These are phyloP conservation scores for Lentinula aciculospora DNA, from an alignment of 768 basidiomycete species.

Conservation along the genomic window DNA sequence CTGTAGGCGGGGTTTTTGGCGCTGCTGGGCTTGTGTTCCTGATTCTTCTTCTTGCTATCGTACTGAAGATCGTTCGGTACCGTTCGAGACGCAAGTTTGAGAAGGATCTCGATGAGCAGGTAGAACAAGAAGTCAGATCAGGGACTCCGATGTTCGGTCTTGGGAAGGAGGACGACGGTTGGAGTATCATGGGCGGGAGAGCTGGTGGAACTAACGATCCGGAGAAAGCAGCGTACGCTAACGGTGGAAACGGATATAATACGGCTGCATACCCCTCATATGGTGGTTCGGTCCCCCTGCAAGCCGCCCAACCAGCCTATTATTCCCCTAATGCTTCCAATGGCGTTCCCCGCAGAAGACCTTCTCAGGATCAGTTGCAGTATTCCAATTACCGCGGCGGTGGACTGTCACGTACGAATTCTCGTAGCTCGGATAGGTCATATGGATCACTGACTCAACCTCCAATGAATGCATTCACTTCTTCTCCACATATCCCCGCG, in stretches of 20 bases:
- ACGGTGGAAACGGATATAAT: background rate
- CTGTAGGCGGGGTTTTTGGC: background rate
- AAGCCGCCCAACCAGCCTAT: background rate
- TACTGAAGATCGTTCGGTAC: conserved; percentile 1
- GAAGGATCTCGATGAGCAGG: conserved; percentile 3
- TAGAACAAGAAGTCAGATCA: background rate
- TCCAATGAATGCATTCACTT: background rate
- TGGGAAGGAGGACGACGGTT: background rate
- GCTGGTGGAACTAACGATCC: background rate
- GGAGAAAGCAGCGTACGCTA: background rate
- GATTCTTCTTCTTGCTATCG: background rate
- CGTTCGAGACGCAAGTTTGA: background rate
- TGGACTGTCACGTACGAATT: background rate
- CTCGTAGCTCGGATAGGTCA: background rate
- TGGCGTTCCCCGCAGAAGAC: background rate
- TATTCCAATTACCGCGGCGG: background rate
- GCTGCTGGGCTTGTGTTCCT: background rate
- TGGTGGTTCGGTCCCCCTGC: background rate
- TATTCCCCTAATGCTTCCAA: background rate
- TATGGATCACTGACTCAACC: background rate
- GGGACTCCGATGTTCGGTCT: conserved; percentile 3
- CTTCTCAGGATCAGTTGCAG: background rate
- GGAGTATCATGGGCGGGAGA: background rate
- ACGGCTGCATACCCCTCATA: conserved; percentile 1
- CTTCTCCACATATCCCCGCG: background rate